A percentile compares a stretch with the other conserved stretches of the same genome.
phyloP scores from a whole-genome alignment of 1,284 basidiomycete species.

The Cryptococcus sp. region DNA sequence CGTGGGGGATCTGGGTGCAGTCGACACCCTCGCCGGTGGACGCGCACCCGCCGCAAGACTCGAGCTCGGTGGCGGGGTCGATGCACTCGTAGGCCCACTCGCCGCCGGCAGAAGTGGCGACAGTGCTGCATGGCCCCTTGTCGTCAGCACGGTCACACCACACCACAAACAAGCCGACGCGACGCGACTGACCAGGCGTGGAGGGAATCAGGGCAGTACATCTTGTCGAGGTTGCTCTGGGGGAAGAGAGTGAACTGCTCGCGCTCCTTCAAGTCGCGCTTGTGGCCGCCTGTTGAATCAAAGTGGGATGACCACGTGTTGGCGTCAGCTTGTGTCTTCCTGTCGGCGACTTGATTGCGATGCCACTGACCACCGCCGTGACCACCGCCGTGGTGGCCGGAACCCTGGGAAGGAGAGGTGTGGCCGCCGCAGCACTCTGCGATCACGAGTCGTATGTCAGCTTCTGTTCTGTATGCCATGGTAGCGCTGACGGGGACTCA shows the following conservation, averaged over 20 bases:
- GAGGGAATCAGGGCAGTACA: slow-evolving; percentile 39
- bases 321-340: slow-evolving; percentile 11
- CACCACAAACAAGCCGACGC: neutral
- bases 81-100: slow-evolving; percentile 50
- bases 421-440: slow-evolving; percentile 31
- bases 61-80: slow-evolving; percentile 47
- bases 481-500: slow-evolving; percentile 16
- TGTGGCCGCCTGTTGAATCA: no score
- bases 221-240: slow-evolving; percentile 33
- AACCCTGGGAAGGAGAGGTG: slow-evolving; percentile 14
- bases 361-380: neutral
- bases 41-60: slow-evolving; percentile 67
- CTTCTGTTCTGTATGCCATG: no score
- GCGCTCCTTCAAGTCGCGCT: slow-evolving; percentile 24
- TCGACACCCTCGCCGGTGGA: slow-evolving; percentile 63
- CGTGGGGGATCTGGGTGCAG: slow-evolving; percentile 64
- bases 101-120: slow-evolving; percentile 21
- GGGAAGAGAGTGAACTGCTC: slow-evolving; percentile 24
- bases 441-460: no score
- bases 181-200: slow-evolving; percentile 40
- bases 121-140: slow-evolving; percentile 16
- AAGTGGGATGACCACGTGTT: slow-evolving; percentile 1
- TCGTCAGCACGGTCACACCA: neutral
- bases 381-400: slow-evolving; percentile 5
- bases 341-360: slow-evolving; percentile 9